Evolutionary conservation across 176 grass and related monocot species (phyloP), one percentile per base, ranked within the genome.

Genomic region (Carex kokanica): DNA sequence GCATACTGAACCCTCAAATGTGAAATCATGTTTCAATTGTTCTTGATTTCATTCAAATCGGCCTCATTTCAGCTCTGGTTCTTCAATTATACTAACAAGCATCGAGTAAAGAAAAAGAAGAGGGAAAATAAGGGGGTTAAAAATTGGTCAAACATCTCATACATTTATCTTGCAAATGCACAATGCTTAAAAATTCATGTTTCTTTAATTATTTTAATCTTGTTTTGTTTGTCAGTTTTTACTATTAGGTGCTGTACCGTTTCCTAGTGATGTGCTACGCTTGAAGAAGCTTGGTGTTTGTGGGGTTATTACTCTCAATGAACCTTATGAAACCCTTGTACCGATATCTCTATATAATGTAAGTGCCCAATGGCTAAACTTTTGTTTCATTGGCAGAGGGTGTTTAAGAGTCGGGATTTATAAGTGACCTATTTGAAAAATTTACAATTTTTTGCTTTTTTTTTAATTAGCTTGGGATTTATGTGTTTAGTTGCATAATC

Each of bases 261-360:
- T 98, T 71, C 91, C 93, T 57, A 93, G 90, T 72, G 93, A 98
- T 74, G 91, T 98, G 72, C 78, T 58, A 20, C 80, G 86, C 68
- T 82, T 98, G 64, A 91, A 95, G 88, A 72, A 87, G 78, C 89
- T 98, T 74, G 93, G 96, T 84, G 96, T 98, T 83, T 85, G 83
- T 31, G 93, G 96, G 25, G 93, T 98, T 10, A 89, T 98, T 54
- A 98, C 96, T 77, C 57, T 98, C 52, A 98, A 98, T 53, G 93
- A 98, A 83, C 94, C 93, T 17, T 98, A 95, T 64, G 96, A 98
- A 88, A 91, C 93, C 53, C 91, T 98, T 25, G 96, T 98, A 38
- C 91, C 96, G 56, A 78, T 58, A 49, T 90, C 88, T 24, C 64
- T 98, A n/a, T 98, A 98, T 55, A 78, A 87, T 87, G 96, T 98